Evolutionary conservation across 73 alveolate genomes (phyloP), one percentile per base, ranked within the genome.

Genomic region (Paramecium octaurelia): DNA sequence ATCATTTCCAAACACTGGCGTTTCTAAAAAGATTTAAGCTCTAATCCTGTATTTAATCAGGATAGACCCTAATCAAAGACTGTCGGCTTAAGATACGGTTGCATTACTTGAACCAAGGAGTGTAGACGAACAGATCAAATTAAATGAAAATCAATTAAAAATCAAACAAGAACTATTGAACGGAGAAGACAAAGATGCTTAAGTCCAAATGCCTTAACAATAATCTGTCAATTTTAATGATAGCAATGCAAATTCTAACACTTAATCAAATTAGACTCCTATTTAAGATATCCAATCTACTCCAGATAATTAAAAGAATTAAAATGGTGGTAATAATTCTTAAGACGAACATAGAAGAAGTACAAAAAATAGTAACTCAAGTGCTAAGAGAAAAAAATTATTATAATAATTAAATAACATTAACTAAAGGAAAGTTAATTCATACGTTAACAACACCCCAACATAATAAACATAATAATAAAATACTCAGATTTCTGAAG

Each of bases 261-360:
- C 84, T 31, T 64, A 64, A 24, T 64, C 84, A 27, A 64, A 64
- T 24, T 64, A 64, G 12, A 64, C 46, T 3, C 84, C 46, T 64
- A 27, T 31, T 12, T 34, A 27, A 8, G 84, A 64, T 2, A n/a
- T n/a, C 16, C 4, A 34, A 64, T 34, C 84, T 64, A 64, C 84
- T 31, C 84, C 42, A 27, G 84, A 64, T 64, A 64, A 64, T 20
- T 42, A 64, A 34, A 27, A 31, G 10, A 64, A 27, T 31, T 6
- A 1, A 0, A 14, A 35, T 3, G 46, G 46, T 9, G 46, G 12
- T 24, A 64, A 64, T 6, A 27, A 64, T 34, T 64, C 84, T 2
- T 20, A 27, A 31, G 84, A 64, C 12, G 84, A 64, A n/a, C 84
- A 64, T 64, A 64, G 84, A 64, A 64, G 84, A 64, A 64, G 84